Evolutionary conservation across 2,329 filamentous ascomycete species (phyloP), one percentile per base, ranked within the genome.

Genomic region (Xylaria digitata): DNA sequence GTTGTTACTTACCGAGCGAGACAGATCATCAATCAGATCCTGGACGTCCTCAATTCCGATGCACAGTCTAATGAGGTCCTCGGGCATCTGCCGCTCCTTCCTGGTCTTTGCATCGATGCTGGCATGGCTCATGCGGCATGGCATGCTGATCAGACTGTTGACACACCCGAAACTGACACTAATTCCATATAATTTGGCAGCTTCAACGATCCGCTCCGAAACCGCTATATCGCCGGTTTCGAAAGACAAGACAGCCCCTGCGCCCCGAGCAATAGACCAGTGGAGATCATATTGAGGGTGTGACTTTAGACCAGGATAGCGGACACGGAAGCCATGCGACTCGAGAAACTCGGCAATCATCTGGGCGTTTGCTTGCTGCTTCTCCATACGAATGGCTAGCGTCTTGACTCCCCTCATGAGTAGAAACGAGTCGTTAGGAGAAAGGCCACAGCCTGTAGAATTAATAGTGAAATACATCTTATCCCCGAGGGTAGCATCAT

Each of bases 131-230:
- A 99, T 99, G 76, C 95, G 94, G 82, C 96, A 99, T 8, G 96
- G 95, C 95, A 99, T 97, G 82, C 94, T 97, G 80, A 99, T 99
- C 79, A 99, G 83, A 78, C 93, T 97, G 83, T 99, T 99, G 72
- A 99, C 96, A 78, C 96, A 98, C 54, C 96, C 96, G 78, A 99
- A 99, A 76, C 93, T 97, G 66, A 99, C 96, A 72, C 92, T 96
- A 74, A 99, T 99, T 40, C 92, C 94, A 90, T 93, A 99, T 37
- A 99, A 84, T 71, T 92, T 89, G 2, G 96, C 92, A 34, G 92
- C 92, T 82, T 98, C 96, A 5, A 99, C 96, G 74, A 99, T 97
- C 45, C 94, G 88, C 82, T 97, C 93, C 4, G 92, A 96, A 37
- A 97, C 81, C 7, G 85, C 82, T 2, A 94, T 84, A 75, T 97